phyloP scores from a whole-genome alignment of 2,329 filamentous ascomycete genomes.

The Monilinia laxa region DNA sequence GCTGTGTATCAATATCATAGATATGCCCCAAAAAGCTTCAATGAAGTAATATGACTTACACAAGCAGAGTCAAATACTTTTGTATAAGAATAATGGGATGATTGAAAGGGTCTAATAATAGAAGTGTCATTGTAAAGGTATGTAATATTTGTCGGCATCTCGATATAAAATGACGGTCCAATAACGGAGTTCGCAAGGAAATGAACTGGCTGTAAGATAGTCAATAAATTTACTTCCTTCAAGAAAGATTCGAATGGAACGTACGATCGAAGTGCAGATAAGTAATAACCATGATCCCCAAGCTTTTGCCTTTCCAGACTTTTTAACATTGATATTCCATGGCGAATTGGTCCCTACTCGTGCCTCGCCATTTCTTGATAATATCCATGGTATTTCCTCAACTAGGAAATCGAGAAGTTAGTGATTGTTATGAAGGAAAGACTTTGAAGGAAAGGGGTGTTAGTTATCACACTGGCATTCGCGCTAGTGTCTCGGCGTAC shows the following conservation, averaged over 20 bases:
- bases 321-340: conserved; percentile 31
- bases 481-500: no score
- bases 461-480: no score
- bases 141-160: conserved; percentile 26
- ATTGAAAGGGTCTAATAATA: neutral
- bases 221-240: neutral
- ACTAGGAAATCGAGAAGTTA: conserved; percentile 13
- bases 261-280: conserved; percentile 31
- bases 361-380: conserved; percentile 29
- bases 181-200: conserved; percentile 33
- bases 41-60: neutral
- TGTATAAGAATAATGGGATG: no score
- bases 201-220: conserved; percentile 27
- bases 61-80: conserved; percentile 17
- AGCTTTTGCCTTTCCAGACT: conserved; percentile 27
- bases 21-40: neutral
- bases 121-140: neutral
- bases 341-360: conserved; percentile 31
- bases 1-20: neutral
- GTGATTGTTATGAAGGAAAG: no score
- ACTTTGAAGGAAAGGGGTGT: no score
- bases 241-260: neutral
- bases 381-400: conserved; percentile 28
- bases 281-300: conserved; percentile 31
- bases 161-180: conserved; percentile 30